These are phyloP conservation scores for Floccularia luteovirens DNA, from an alignment of 768 basidiomycete genomes.

Conservation along the genomic window DNA sequence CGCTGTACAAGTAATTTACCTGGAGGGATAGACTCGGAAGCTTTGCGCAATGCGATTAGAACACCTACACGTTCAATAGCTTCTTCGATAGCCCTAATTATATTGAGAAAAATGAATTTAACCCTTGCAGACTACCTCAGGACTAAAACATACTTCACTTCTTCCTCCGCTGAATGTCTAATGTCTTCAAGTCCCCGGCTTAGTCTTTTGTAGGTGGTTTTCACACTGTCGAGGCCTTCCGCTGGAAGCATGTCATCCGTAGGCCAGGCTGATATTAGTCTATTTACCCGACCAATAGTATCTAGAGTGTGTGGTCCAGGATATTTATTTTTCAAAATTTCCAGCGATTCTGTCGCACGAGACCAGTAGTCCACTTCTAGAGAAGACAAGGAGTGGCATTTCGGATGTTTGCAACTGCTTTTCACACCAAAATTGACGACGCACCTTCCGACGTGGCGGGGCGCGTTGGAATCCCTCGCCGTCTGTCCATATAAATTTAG, in stretches of 20 bases:
- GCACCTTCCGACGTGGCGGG: conserved; percentile 75
- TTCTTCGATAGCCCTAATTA: conserved; percentile 57
- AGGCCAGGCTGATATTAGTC: conserved; percentile 66
- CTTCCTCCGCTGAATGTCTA: conserved; percentile 46
- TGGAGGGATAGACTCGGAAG: conserved; percentile 51
- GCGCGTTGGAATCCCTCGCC: conserved; percentile 50
- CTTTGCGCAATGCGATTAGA: conserved; percentile 66
- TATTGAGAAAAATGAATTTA: conserved; percentile 2
- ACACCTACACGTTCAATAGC: conserved; percentile 63
- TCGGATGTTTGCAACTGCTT: conserved; percentile 6
- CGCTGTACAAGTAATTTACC: too few relatives aligned
- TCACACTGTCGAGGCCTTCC: conserved; percentile 61
- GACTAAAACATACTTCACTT: conserved; percentile 46
- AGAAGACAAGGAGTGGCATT: conserved; percentile 10
- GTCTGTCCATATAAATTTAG: conserved; percentile 48
- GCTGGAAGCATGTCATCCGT: conserved; percentile 59
- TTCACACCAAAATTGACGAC: conserved; percentile 10
- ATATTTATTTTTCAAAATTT: conserved; percentile 45
- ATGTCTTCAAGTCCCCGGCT: conserved; percentile 56
- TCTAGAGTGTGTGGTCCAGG: conserved; percentile 41
- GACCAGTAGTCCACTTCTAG: conserved; percentile 76
- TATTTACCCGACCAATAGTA: conserved; percentile 66
- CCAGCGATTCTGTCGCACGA: conserved; percentile 55
- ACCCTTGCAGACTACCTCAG: background rate
- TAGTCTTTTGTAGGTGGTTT: conserved; percentile 56